Conservation (phyloP, 2,329 filamentous ascomycete species). For the Penicillium sp. region DNA sequence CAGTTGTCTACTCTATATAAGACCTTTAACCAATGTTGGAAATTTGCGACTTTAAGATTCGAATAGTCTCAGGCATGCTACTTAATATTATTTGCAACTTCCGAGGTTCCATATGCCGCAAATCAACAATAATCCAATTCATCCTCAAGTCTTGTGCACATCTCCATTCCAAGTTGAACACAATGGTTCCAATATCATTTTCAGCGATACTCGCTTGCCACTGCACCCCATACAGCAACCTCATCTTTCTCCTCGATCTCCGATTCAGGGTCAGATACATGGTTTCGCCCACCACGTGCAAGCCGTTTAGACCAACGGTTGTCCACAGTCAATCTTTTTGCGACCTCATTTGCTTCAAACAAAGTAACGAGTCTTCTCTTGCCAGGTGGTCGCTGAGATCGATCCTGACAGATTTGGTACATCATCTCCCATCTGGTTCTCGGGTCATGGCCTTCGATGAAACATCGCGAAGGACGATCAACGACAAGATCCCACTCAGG, state of each 20-base stretch:
- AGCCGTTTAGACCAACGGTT: not conserved
- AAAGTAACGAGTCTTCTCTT: conserved; percentile 59
- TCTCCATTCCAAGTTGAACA: not conserved
- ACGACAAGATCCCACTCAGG: conserved; percentile 1
- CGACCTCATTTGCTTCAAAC: conserved; percentile 63
- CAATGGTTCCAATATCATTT: not conserved
- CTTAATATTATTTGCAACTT: too few species aligned
- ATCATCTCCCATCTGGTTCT: conserved; percentile 23
- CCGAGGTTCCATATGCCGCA: too few species aligned
- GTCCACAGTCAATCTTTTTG: conserved; percentile 47
- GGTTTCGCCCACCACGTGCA: not conserved
- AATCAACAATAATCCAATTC: too few species aligned
- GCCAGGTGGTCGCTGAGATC: conserved; percentile 18
- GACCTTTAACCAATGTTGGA: too few species aligned
- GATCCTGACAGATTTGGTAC: conserved; percentile 40
- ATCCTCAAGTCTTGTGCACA: too few species aligned
- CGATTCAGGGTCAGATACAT: not conserved
- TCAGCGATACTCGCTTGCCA: not conserved
- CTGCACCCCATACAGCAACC: not conserved
- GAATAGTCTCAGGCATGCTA: too few species aligned
- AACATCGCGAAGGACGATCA: conserved; percentile 1
- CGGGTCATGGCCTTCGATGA: conserved; percentile 8
- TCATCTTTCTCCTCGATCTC: not conserved
- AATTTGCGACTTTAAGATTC: too few species aligned
- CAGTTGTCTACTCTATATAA: too few species aligned